Percentiles rank a stretch among this genome's conserved stretches.
These are phyloP conservation scores for Arthrinium phaeospermum DNA, from an alignment of 2,329 filamentous ascomycete species.

Conservation along the genomic window DNA sequence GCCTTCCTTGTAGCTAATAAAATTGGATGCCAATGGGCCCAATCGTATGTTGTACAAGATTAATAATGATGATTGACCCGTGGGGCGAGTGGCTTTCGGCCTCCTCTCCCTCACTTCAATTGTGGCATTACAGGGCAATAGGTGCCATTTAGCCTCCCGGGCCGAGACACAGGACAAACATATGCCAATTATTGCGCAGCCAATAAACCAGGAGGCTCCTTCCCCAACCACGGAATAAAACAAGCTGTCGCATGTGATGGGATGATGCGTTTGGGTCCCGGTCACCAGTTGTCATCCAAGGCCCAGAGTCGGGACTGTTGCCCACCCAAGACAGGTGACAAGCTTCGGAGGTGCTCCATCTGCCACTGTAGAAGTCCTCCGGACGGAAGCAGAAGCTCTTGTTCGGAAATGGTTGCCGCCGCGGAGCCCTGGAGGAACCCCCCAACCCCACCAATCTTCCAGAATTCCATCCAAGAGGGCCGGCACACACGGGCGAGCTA, in stretches of 20 bases:
- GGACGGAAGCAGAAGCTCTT: not conserved
- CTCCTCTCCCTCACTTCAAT: not conserved
- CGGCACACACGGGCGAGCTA: not conserved
- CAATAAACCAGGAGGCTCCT: not conserved
- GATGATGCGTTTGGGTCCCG: not conserved
- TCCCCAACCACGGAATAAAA: not conserved
- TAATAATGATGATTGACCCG: not conserved
- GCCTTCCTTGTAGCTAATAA: slow-evolving; percentile 11
- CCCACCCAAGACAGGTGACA: not conserved
- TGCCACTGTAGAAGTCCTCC: not conserved
- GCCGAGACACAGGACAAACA: slow-evolving; percentile 1
- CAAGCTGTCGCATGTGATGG: not conserved
- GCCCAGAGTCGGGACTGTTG: not conserved
- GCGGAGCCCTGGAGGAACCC: not conserved
- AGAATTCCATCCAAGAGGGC: slow-evolving; percentile 3
- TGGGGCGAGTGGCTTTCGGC: not conserved
- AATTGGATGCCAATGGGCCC: slow-evolving; percentile 1
- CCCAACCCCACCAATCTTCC: not conserved
- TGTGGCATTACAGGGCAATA: not conserved
- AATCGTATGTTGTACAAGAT: slow-evolving; percentile 16
- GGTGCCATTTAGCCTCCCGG: slow-evolving; percentile 14
- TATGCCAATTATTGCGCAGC: not conserved
- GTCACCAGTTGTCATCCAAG: no score
- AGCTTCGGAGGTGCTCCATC: not conserved
- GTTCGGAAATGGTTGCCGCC: not conserved